These are phyloP conservation scores for Apiospora saccharicola DNA, from an alignment of 2,329 filamentous ascomycete genomes.

Conservation along the genomic window DNA sequence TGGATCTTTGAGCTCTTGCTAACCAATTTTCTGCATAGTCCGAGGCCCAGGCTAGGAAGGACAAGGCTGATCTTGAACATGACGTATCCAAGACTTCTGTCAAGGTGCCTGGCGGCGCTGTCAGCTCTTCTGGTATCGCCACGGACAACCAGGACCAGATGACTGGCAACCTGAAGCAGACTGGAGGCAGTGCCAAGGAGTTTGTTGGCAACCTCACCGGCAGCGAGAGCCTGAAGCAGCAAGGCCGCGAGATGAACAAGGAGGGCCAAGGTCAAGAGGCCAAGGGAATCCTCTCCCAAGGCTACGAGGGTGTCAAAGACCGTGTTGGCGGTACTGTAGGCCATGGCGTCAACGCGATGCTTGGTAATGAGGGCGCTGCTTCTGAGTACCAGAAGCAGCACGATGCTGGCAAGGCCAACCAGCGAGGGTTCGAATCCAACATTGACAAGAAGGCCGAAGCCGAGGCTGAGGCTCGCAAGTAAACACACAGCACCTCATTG, in stretches of 20 bases:
- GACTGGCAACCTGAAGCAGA: slow-evolving; percentile 85
- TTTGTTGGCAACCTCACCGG: slow-evolving; percentile 78
- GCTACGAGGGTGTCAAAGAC: slow-evolving; percentile 70
- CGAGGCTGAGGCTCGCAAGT: slow-evolving; percentile 23
- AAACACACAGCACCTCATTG: background rate
- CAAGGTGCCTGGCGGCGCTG: slow-evolving; percentile 76
- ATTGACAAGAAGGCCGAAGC: slow-evolving; percentile 73
- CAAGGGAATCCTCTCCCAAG: slow-evolving; percentile 79
- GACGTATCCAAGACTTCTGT: slow-evolving; percentile 77
- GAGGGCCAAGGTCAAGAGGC: slow-evolving; percentile 84
- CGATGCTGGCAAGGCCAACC: slow-evolving; percentile 82
- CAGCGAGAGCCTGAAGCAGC: slow-evolving; percentile 67
- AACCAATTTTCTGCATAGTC: slow-evolving; percentile 44
- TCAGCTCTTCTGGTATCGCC: slow-evolving; percentile 73
- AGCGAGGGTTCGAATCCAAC: slow-evolving; percentile 84
- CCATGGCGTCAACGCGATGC: slow-evolving; percentile 73
- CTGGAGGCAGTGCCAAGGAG: slow-evolving; percentile 86
- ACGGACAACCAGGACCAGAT: slow-evolving; percentile 77
- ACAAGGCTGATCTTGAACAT: slow-evolving; percentile 71
- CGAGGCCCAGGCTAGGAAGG: slow-evolving; percentile 70
- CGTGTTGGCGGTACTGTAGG: slow-evolving; percentile 77
- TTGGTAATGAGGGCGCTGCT: slow-evolving; percentile 73
- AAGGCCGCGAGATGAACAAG: slow-evolving; percentile 80
- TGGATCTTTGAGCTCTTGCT: slow-evolving; percentile 23
- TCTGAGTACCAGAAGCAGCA: slow-evolving; percentile 72